These are phyloP conservation scores for Metschnikowia koreensis DNA, from an alignment of 805 yeast genomes.

Conservation along the genomic window DNA sequence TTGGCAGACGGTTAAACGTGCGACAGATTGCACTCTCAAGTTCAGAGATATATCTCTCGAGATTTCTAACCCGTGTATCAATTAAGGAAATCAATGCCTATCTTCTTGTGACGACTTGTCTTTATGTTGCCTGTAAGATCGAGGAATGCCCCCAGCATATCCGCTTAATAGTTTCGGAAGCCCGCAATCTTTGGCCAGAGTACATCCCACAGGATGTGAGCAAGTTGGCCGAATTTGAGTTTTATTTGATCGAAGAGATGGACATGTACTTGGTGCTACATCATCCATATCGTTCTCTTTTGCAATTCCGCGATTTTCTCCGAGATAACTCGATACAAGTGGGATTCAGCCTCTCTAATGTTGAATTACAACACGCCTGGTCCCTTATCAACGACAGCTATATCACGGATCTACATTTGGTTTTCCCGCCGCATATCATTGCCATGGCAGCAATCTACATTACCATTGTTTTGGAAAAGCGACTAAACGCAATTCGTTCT, in stretches of 20 bases:
- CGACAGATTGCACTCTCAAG: constrained; percentile 86
- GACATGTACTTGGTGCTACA: constrained; percentile 68
- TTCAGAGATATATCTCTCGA: constrained; percentile 78
- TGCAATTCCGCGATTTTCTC: constrained; percentile 49
- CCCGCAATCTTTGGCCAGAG: constrained; percentile 92
- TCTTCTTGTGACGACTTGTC: constrained; percentile 75
- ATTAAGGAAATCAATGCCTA: constrained; percentile 81
- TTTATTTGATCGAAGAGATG: constrained; percentile 86
- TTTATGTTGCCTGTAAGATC: constrained; percentile 87
- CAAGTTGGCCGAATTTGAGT: constrained; percentile 92
- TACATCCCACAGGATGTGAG: constrained; percentile 88
- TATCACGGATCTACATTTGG: constrained; percentile 78
- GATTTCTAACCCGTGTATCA: constrained; percentile 72
- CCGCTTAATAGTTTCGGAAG: constrained; percentile 76
- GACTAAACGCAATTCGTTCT: constrained; percentile 23
- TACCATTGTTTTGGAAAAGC: constrained; percentile 58
- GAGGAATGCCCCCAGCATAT: constrained; percentile 97
- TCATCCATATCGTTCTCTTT: constrained; percentile 68
- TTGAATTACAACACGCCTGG: constrained; percentile 86
- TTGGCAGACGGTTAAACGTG: constrained; percentile 75
- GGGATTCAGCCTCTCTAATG: constrained; percentile 46
- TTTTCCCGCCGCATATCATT: constrained; percentile 86
- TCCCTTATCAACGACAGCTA: constrained; percentile 85
- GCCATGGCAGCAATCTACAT: constrained; percentile 82
- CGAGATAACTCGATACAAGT: constrained; percentile 25